Conservation (phyloP, 345 rosid species). For the Acer yangbiense region DNA sequence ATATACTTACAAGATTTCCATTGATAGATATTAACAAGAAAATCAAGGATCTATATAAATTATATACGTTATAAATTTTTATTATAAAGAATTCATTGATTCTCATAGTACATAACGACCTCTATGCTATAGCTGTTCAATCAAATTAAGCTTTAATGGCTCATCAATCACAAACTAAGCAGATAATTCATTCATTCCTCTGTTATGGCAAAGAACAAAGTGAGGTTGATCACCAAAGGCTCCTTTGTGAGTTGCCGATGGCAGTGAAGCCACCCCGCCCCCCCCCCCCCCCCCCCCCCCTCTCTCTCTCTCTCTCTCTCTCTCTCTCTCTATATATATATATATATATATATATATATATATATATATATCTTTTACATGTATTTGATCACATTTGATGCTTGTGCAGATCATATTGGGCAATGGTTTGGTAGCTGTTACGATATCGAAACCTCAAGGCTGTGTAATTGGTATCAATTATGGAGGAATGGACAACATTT, state of each 20-base stretch:
- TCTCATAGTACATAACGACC: conserved; percentile 19
- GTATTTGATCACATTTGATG: background rate
- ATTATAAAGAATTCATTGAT: background rate
- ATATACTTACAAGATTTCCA: background rate
- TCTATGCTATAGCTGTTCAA: background rate
- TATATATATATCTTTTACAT: too few species aligned
- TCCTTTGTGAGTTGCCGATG: conserved; percentile 22
- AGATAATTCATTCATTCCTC: background rate
- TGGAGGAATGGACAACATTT: conserved; percentile 41
- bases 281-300: background rate
- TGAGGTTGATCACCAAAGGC: conserved; percentile 27
- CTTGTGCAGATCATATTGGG: conserved; percentile 28
- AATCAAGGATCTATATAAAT: background rate
- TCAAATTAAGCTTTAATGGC: background rate
- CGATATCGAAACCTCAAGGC: conserved; percentile 35
- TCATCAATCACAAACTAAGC: background rate
- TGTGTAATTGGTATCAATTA: conserved; percentile 31
- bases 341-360: too few species aligned
- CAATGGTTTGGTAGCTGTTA: conserved; percentile 33
- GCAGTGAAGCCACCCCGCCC: background rate
- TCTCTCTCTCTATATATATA: too few species aligned
- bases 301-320: too few species aligned
- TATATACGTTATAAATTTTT: background rate
- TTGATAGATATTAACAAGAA: conserved; percentile 11
- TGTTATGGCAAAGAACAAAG: conserved; percentile 25